Percentiles rank a stretch among this genome's conserved stretches.
These are phyloP conservation scores for Aspergillus bridgeri DNA, from an alignment of 495 filamentous ascomycete species.

Conservation along the genomic window DNA sequence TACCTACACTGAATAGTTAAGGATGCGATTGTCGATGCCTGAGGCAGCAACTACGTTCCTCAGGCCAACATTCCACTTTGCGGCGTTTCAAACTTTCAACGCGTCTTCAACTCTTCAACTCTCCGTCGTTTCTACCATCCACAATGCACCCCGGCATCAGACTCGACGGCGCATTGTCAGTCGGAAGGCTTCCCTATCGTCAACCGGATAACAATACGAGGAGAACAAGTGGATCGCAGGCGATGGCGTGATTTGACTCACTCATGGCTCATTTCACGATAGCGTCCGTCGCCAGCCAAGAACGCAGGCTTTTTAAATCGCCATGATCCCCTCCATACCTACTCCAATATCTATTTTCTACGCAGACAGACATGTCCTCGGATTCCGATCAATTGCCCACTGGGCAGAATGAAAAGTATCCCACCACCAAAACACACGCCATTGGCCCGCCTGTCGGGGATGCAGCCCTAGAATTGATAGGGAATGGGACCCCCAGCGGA, in stretches of 20 bases:
- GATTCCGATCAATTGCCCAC: background rate
- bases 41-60: too few species aligned
- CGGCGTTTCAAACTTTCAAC: too few species aligned
- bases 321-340: too few species aligned
- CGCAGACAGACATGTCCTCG: background rate
- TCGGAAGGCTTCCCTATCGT: too few species aligned
- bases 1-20: too few species aligned
- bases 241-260: constrained; percentile 4
- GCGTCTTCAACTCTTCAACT: too few species aligned
- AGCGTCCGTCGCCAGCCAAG: background rate
- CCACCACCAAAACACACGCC: background rate
- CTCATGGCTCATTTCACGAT: background rate
- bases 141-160: too few species aligned
- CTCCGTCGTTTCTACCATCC: too few species aligned
- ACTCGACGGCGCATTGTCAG: too few species aligned
- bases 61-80: too few species aligned
- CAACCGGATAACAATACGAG: too few species aligned
- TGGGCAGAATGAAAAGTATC: background rate
- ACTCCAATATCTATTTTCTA: background rate
- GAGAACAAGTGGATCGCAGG: background rate
- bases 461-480: constrained; percentile 8
- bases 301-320: background rate
- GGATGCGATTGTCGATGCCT: too few species aligned
- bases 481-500: background rate
- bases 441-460: background rate